Percentiles rank a stretch among this genome's conserved stretches.
phyloP scores from a whole-genome alignment of 495 filamentous ascomycete genomes.

The Podospora conica region DNA sequence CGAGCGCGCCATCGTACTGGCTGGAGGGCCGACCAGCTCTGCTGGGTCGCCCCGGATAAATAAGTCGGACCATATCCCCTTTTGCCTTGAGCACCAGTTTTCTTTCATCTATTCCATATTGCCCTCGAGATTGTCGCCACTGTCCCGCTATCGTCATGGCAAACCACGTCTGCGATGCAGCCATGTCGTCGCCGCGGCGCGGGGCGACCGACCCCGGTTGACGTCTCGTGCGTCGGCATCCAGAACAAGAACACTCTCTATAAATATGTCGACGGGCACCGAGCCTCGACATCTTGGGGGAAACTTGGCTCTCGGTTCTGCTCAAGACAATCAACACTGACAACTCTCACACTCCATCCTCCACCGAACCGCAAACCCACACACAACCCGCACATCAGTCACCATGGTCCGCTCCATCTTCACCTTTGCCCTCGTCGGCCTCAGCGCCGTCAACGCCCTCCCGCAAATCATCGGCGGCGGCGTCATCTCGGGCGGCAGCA shows the following conservation, averaged over 20 bases:
- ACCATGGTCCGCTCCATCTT: slow-evolving; percentile 27
- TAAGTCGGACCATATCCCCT: slow-evolving; percentile 26
- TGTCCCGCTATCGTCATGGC: slow-evolving; percentile 12
- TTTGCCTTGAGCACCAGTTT: slow-evolving; percentile 18
- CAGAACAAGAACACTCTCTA: background rate
- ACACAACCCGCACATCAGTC: slow-evolving; percentile 4
- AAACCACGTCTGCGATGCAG: slow-evolving; percentile 1
- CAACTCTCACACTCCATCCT: slow-evolving; percentile 7
- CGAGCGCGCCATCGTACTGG: slow-evolving; percentile 8
- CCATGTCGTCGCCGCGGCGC: background rate
- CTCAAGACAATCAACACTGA: background rate
- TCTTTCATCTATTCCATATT: slow-evolving; percentile 36
- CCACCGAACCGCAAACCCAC: slow-evolving; percentile 6
- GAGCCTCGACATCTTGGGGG: background rate
- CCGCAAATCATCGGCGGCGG: slow-evolving; percentile 8
- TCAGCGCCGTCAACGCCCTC: slow-evolving; percentile 27
- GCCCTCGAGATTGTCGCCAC: slow-evolving; percentile 30
- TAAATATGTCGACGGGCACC: background rate
- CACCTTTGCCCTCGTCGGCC: slow-evolving; percentile 26
- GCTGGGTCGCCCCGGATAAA: slow-evolving; percentile 27
- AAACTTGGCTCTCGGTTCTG: background rate
- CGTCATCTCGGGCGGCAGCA: background rate
- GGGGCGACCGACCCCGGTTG: background rate
- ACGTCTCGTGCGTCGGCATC: background rate
- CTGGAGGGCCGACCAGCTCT: slow-evolving; percentile 3